These are phyloP conservation scores for Pugionium dolabratum DNA, from an alignment of 345 rosid species.

Conservation along the genomic window DNA sequence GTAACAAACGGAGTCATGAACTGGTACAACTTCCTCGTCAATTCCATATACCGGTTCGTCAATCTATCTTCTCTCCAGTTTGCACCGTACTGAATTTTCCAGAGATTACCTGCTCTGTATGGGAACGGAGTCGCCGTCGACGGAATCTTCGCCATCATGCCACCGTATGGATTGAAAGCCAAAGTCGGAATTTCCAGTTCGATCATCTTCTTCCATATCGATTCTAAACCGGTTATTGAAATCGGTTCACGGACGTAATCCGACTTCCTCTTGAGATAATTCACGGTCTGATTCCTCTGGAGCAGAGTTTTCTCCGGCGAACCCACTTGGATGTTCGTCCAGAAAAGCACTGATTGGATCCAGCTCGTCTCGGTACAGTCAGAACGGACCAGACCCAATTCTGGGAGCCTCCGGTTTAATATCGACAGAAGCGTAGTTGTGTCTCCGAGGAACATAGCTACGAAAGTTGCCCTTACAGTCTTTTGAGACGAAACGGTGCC, in stretches of 20 bases:
- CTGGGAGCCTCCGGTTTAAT: constrained; percentile 48
- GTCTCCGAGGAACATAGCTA: constrained; percentile 52
- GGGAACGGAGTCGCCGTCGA: constrained; percentile 55
- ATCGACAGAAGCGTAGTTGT: constrained; percentile 43
- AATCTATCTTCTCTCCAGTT: constrained; percentile 53
- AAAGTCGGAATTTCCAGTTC: constrained; percentile 34
- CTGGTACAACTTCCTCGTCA: constrained; percentile 43
- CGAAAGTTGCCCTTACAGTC: constrained; percentile 48
- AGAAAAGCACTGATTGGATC: constrained; percentile 51
- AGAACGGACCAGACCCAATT: constrained; percentile 46
- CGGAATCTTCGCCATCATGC: constrained; percentile 51
- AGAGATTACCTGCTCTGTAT: constrained; percentile 57
- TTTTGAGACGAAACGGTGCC: constrained; percentile 24
- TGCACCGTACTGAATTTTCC: constrained; percentile 48
- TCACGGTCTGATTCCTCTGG: constrained; percentile 32
- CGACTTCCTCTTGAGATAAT: constrained; percentile 53
- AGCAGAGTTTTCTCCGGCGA: constrained; percentile 41
- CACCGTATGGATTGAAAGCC: constrained; percentile 61
- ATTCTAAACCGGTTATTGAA: constrained; percentile 46
- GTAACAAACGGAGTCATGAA: constrained; percentile 63
- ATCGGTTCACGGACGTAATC: constrained; percentile 59
- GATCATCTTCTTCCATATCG: constrained; percentile 51
- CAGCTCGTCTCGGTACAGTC: constrained; percentile 66
- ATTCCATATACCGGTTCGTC: constrained; percentile 33
- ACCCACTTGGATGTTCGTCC: constrained; percentile 32